phyloP scores from a whole-genome alignment of 1,284 basidiomycete genomes.

The Mycena sp. region DNA sequence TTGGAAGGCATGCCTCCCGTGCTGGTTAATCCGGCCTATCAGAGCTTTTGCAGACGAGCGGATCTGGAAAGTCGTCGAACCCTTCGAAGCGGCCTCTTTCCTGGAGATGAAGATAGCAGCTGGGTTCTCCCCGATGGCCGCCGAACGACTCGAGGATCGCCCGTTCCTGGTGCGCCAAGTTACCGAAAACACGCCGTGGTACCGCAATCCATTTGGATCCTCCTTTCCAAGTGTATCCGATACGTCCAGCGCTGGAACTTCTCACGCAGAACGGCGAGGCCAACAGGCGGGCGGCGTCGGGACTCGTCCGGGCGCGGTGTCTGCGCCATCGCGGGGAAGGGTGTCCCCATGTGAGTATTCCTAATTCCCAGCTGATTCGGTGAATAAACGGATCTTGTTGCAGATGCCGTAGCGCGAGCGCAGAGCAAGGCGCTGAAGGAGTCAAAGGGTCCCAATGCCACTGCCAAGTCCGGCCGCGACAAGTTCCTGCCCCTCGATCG shows the following conservation, averaged over 20 bases:
- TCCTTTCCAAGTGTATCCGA: neutral
- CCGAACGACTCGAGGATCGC: neutral
- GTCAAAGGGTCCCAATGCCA: slow-evolving; percentile 1
- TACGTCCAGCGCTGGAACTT: neutral
- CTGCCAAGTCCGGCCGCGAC: neutral
- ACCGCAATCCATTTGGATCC: slow-evolving; percentile 1
- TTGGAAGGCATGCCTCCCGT: slow-evolving; percentile 7
- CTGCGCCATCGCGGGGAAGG: neutral
- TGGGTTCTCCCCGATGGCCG: slow-evolving; percentile 1
- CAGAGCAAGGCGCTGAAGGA: neutral
- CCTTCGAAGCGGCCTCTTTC: neutral
- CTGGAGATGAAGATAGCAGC: neutral
- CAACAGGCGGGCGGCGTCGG: neutral
- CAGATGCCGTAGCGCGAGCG: slow-evolving; percentile 4
- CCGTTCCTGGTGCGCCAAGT: neutral
- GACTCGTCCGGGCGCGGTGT: neutral
- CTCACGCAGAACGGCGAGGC: neutral
- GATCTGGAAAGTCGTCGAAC: neutral
- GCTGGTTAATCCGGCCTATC: slow-evolving; percentile 7
- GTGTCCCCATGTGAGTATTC: slow-evolving; percentile 7
- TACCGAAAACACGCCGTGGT: slow-evolving; percentile 12
- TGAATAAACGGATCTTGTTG: neutral
- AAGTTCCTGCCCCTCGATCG: slow-evolving; percentile 7
- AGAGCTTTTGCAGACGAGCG: neutral
- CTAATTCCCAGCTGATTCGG: neutral